phyloP scores from a whole-genome alignment of 305 asterid species.

The Stenogyne calaminthoides region DNA sequence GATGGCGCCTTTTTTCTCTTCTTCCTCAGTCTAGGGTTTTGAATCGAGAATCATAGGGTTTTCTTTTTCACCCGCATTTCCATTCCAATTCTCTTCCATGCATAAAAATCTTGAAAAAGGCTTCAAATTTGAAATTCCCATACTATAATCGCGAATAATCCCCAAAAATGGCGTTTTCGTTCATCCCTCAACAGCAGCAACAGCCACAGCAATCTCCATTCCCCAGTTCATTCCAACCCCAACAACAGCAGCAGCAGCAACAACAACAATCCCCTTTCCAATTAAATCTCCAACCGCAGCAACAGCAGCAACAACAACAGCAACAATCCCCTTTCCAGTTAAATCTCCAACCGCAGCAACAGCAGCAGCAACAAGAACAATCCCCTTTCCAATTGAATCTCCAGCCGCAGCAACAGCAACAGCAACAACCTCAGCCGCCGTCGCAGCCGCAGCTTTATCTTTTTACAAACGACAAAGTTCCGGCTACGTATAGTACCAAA shows the following conservation, averaged over 20 bases:
- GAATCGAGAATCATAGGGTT: slow-evolving; percentile 16
- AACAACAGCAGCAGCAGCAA: slow-evolving; percentile 49
- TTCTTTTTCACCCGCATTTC: background rate
- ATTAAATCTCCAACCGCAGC: slow-evolving; percentile 20
- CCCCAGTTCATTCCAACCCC: slow-evolving; percentile 44
- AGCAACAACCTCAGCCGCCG: slow-evolving; percentile 41
- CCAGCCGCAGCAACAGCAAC: slow-evolving; percentile 43
- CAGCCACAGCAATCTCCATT: slow-evolving; percentile 56
- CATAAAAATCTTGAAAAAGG: slow-evolving; percentile 9
- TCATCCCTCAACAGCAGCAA: slow-evolving; percentile 45
- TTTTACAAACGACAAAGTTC: slow-evolving; percentile 78
- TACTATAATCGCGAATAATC: slow-evolving; percentile 36
- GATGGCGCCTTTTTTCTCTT: slow-evolving; percentile 43
- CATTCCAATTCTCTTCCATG: slow-evolving; percentile 8
- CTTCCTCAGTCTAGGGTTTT: slow-evolving; percentile 37
- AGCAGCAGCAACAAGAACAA: slow-evolving; percentile 48
- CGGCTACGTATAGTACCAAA: slow-evolving; percentile 88
- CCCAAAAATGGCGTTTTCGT: slow-evolving; percentile 60
- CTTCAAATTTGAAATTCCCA: slow-evolving; percentile 40
- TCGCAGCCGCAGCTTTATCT: slow-evolving; percentile 73
- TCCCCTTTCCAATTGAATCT: too few relatives aligned
- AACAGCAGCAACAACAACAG: slow-evolving; percentile 50
- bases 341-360: slow-evolving; percentile 51
- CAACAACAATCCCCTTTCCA: slow-evolving; percentile 46
- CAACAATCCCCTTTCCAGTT: slow-evolving; percentile 49